Conservation (phyloP, 2,329 filamentous ascomycete genomes). For the Apiospora aurea region DNA sequence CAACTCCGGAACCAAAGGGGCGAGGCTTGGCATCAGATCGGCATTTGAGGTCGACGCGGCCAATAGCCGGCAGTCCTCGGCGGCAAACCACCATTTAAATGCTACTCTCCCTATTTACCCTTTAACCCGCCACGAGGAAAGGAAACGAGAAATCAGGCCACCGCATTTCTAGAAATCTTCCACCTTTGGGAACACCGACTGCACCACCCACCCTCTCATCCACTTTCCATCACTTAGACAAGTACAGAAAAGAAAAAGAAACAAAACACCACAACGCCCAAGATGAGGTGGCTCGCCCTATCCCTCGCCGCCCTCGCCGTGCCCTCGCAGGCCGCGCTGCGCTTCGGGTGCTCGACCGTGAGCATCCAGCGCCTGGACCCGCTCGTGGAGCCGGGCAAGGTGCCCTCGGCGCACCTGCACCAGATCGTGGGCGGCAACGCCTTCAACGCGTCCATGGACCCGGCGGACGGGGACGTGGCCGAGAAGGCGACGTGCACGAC, state of each 20-base stretch:
- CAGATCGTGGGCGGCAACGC: constrained; percentile 43
- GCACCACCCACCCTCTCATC: background rate
- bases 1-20: background rate
- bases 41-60: background rate
- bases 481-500: constrained; percentile 40
- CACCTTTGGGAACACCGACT: background rate
- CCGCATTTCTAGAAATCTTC: constrained; percentile 2
- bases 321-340: constrained; percentile 40
- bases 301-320: constrained; percentile 35
- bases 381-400: constrained; percentile 39
- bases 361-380: constrained; percentile 42
- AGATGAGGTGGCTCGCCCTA: constrained; percentile 39
- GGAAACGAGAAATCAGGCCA: constrained; percentile 11
- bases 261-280: constrained; percentile 8
- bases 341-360: constrained; percentile 40
- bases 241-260: background rate
- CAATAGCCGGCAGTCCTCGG: constrained; percentile 2
- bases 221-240: background rate
- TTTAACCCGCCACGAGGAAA: constrained; percentile 12
- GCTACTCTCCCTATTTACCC: background rate
- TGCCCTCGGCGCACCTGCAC: constrained; percentile 40
- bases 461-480: constrained; percentile 35
- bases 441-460: constrained; percentile 42
- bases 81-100: background rate
- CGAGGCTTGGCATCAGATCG: background rate